Conservation (phyloP, 768 basidiomycete genomes). For the Lactifluus piperatus region DNA sequence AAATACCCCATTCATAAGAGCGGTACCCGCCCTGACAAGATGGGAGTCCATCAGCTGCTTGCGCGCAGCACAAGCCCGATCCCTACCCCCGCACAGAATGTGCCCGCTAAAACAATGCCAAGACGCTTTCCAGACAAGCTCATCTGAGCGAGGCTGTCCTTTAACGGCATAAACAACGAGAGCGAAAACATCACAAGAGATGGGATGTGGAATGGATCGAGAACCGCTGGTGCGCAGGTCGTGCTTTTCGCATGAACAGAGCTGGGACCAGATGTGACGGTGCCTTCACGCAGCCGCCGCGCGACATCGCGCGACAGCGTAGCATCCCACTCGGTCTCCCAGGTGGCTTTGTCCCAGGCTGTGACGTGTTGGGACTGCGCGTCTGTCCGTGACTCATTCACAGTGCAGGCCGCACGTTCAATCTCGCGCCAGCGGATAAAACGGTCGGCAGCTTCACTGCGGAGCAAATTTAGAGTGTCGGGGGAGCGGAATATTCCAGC, state of each 20-base stretch:
- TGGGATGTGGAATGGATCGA: conserved; percentile 62
- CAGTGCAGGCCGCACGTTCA: conserved; percentile 43
- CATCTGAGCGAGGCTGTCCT: conserved; percentile 23
- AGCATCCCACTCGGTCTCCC: conserved; percentile 60
- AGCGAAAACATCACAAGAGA: conserved; percentile 53
- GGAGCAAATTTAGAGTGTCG: conserved; percentile 46
- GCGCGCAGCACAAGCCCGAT: conserved; percentile 30
- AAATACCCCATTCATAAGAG: not conserved
- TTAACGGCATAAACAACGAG: conserved; percentile 46
- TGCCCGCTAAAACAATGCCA: conserved; percentile 32
- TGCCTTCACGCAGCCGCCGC: conserved; percentile 36
- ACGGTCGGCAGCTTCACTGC: conserved; percentile 57
- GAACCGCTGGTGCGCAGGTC: conserved; percentile 26
- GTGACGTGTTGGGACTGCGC: conserved; percentile 10
- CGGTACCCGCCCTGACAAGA: not conserved
- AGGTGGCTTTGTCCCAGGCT: conserved; percentile 50
- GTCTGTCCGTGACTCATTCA: conserved; percentile 26
- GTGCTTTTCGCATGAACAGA: conserved; percentile 16
- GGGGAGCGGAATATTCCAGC: conserved; percentile 56
- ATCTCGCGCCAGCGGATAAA: conserved; percentile 69
- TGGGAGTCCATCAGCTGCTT: not conserved
- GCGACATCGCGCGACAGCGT: conserved; percentile 57
- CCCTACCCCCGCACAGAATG: conserved; percentile 38
- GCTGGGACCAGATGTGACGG: conserved; percentile 1
- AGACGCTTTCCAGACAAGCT: conserved; percentile 23